Evolutionary conservation across 129 eudicot species (phyloP).

Genomic region (Daucus carota): DNA sequence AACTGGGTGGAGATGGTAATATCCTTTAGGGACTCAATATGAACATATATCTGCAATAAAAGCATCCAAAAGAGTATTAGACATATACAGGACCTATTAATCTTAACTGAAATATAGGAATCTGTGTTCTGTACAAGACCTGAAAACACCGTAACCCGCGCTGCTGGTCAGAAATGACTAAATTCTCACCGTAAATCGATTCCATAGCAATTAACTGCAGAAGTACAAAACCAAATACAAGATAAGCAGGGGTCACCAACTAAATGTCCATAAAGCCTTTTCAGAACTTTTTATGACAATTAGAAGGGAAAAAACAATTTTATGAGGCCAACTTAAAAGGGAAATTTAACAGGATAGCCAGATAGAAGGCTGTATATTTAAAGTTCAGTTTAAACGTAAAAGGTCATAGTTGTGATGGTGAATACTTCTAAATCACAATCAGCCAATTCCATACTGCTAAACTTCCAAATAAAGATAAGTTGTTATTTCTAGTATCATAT

Average conservation of each 20-base stretch:
- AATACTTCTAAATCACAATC: not conserved
- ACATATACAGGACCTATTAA: conserved; percentile 2
- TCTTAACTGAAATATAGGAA: not conserved
- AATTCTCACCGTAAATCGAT: conserved; percentile 73
- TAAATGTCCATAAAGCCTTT: not conserved
- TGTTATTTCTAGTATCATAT: not conserved
- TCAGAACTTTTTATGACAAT: not conserved
- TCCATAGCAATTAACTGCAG: conserved; percentile 73
- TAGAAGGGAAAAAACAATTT: not conserved
- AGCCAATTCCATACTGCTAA: not conserved
- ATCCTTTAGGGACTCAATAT: conserved; percentile 47
- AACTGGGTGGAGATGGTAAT: conserved; percentile 48
- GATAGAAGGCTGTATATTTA: not conserved
- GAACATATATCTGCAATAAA: conserved; percentile 54
- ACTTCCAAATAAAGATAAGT: not conserved
- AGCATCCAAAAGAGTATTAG: not conserved
- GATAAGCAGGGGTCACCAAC: not conserved
- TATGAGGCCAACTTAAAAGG: not conserved
- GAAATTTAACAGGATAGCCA: not conserved
- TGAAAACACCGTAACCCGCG: conserved; percentile 59
- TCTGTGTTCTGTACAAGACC: conserved; percentile 29
- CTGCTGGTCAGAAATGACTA: conserved; percentile 46
- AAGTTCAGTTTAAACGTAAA: not conserved
- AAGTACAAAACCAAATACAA: not conserved
- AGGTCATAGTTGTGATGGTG: not conserved